Percentiles rank a stretch among this genome's conserved stretches.
Evolutionary conservation across 768 basidiomycete species (phyloP).

Genomic region (Boletus patriciae): DNA sequence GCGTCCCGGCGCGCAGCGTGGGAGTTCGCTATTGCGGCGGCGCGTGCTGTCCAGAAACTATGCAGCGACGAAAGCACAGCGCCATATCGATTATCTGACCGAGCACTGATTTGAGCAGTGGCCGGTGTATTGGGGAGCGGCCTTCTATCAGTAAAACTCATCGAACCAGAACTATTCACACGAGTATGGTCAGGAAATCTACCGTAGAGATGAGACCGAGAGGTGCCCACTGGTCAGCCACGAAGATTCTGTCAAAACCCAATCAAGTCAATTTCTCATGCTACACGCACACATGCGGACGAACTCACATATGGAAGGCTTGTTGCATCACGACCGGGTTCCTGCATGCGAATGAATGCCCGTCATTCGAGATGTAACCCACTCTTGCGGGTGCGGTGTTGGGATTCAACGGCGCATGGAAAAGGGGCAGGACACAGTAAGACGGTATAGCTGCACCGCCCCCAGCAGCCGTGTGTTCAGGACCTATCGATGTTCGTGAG

Average conservation of each 20-base stretch:
- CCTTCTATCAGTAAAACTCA: constrained; percentile 40
- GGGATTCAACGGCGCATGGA: constrained; percentile 43
- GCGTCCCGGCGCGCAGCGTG: constrained; percentile 46
- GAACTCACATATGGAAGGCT: constrained; percentile 59
- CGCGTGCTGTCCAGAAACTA: constrained; percentile 56
- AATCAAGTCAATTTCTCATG: not conserved
- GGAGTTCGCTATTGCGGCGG: constrained; percentile 33
- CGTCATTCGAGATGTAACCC: constrained; percentile 56
- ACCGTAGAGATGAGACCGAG: not conserved
- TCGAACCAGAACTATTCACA: constrained; percentile 49
- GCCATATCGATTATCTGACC: constrained; percentile 51
- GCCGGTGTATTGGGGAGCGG: constrained; percentile 48
- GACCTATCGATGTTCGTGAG: constrained; percentile 37
- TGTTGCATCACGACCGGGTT: constrained; percentile 54
- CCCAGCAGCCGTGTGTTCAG: constrained; percentile 47
- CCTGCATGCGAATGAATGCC: constrained; percentile 53
- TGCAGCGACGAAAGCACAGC: constrained; percentile 58
- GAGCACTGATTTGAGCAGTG: constrained; percentile 37
- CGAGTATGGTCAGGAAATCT: not conserved
- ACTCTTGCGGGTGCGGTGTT: constrained; percentile 29
- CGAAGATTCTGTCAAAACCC: constrained; percentile 46
- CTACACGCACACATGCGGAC: not conserved
- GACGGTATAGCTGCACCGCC: constrained; percentile 47
- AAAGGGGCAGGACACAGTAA: constrained; percentile 53
- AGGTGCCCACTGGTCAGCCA: constrained; percentile 45